phyloP scores from a whole-genome alignment of 225 moss, liverwort and hornwort genomes.

The Physcomitrium patens region DNA sequence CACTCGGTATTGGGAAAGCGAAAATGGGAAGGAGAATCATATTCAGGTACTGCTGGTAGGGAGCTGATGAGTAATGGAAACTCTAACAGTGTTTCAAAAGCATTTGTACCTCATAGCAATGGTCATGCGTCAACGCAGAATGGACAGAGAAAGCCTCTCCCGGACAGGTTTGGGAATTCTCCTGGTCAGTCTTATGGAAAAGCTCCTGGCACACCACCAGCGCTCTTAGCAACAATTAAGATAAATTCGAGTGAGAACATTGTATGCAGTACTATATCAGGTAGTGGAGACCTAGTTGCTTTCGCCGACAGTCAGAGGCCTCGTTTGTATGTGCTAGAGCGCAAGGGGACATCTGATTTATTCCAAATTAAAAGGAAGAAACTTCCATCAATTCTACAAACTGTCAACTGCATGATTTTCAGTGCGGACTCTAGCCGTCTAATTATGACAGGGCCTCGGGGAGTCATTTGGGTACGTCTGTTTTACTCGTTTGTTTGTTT shows the following conservation, averaged over 20 bases:
- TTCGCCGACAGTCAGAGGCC: constrained; percentile 83
- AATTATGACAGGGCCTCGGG: constrained; percentile 68
- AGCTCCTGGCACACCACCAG: constrained; percentile 61
- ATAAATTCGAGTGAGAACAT: constrained; percentile 79
- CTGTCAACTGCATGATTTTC: constrained; percentile 82
- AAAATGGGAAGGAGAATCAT: constrained; percentile 62
- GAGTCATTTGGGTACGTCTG: constrained; percentile 36
- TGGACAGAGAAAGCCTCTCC: constrained; percentile 34
- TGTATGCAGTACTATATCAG: constrained; percentile 91
- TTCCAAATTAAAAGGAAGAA: constrained; percentile 62
- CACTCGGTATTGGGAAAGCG: constrained; percentile 52
- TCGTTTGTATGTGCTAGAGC: constrained; percentile 72
- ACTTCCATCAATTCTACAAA: constrained; percentile 58
- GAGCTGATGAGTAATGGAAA: constrained; percentile 47
- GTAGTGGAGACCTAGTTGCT: constrained; percentile 71
- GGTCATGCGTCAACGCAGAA: constrained; percentile 28
- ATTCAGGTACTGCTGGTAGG: constrained; percentile 30
- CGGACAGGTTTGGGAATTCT: constrained; percentile 8
- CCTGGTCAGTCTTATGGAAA: constrained; percentile 14
- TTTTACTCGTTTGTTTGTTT: background rate
- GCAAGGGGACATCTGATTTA: constrained; percentile 28
- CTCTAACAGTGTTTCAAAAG: constrained; percentile 39
- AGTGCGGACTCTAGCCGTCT: constrained; percentile 75
- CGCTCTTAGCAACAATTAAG: constrained; percentile 80
- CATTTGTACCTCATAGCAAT: constrained; percentile 34